These are phyloP conservation scores for Primulina eburnea DNA, from an alignment of 257 asterid genomes.

Conservation along the genomic window DNA sequence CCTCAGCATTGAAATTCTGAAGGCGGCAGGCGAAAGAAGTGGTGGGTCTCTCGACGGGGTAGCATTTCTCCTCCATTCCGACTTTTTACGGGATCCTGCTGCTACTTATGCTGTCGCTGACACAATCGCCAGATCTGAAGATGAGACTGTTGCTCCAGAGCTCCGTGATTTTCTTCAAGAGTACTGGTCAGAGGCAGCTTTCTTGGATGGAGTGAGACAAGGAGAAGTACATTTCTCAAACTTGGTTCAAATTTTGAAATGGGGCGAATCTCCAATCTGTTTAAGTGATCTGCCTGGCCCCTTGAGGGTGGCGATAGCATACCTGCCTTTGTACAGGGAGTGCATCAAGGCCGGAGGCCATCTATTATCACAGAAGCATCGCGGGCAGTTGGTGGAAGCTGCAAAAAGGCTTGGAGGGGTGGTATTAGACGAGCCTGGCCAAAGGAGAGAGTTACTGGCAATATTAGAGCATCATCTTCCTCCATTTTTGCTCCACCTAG, in stretches of 20 bases:
- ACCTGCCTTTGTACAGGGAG: slow-evolving; percentile 90
- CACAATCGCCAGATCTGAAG: slow-evolving; percentile 73
- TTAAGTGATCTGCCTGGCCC: slow-evolving; percentile 80
- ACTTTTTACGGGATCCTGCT: slow-evolving; percentile 74
- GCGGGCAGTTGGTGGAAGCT: slow-evolving; percentile 88
- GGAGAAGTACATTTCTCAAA: slow-evolving; percentile 69
- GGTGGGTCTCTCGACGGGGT: slow-evolving; percentile 94
- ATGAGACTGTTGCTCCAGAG: slow-evolving; percentile 75
- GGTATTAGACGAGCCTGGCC: slow-evolving; percentile 52
- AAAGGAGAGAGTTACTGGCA: slow-evolving; percentile 61
- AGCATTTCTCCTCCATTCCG: slow-evolving; percentile 77
- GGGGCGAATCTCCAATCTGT: slow-evolving; percentile 71
- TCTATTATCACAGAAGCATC: slow-evolving; percentile 66
- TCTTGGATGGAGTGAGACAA: slow-evolving; percentile 47
- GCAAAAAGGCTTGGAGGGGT: slow-evolving; percentile 65
- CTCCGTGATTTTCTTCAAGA: slow-evolving; percentile 62
- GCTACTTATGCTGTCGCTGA: slow-evolving; percentile 93
- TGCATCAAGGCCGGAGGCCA: slow-evolving; percentile 68
- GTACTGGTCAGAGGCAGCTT: slow-evolving; percentile 89
- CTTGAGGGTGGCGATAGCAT: slow-evolving; percentile 76
- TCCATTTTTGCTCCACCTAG: slow-evolving; percentile 54
- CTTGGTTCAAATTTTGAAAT: slow-evolving; percentile 51
- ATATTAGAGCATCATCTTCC: slow-evolving; percentile 85
- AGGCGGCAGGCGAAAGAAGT: slow-evolving; percentile 94
- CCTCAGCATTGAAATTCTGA: slow-evolving; percentile 84